Evolutionary conservation across 2,329 filamentous ascomycete species (phyloP), one percentile per base, ranked within the genome.

Genomic region (Penicillium frequentans): DNA sequence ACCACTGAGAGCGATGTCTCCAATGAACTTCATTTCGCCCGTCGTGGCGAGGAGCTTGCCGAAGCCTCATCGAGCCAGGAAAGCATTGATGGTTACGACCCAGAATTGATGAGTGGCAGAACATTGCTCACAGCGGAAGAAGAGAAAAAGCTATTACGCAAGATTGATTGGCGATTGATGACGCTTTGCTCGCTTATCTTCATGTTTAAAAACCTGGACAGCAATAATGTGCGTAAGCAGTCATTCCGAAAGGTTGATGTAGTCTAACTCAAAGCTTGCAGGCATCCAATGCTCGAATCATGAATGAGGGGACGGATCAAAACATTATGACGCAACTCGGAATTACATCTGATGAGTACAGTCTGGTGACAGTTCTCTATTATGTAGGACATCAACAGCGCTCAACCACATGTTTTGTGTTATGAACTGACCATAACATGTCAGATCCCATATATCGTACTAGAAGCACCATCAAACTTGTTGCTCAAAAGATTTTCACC

Each of bases 81-180:
- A 47, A 61, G 47, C 39, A 69, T 64, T 4, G 42, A 59, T 13
- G 72, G 72, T 10, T 73, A 70, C 45, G 66, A 73, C 49, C 63
- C 69, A 0, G 64, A 68, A 6, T 59, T 62, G n/a, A 74, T 73
- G 70, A 57, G 63, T 29, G 71, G 62, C 3, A 64, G 71, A 45
- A 66, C 67, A 14, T 51, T 70, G 8, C 59, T 78, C 11, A 77
- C 70, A 4, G 69, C 70, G 0, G 75, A 73, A 5, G 79, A 81
- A 56, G 79, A 81, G 58, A 80, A 75, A 60, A 79, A 70, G 55
- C 62, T 81, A 11, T 66, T 81, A 45, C 70, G 76, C 14, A 70
- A 73, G 11, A 73, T 80, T 23, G 77, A 80, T 58, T 75, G 70
- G 75, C 74, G 73, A 42, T 64, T 79, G 1, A 77, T 80, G 72